A percentile compares a stretch with the other conserved stretches of the same genome.
Conservation (phyloP, 306 rosid species). For the Abrus precatorius region DNA sequence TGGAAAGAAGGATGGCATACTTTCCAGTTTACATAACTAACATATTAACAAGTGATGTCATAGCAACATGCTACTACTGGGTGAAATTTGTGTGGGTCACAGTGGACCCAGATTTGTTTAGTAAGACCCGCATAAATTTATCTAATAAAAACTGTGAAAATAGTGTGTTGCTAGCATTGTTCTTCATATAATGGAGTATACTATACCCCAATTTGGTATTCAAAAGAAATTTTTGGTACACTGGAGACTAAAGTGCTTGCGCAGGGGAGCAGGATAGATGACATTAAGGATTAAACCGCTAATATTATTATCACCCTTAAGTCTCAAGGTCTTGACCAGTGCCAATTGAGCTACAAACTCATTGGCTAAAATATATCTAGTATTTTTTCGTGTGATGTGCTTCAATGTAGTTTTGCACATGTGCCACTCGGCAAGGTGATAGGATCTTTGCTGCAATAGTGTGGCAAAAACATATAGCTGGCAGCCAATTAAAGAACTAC, state of each 20-base stretch:
- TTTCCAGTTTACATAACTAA: slow-evolving; percentile 15
- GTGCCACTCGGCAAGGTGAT: background rate
- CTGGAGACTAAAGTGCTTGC: background rate
- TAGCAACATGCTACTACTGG: background rate
- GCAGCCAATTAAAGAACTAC: background rate
- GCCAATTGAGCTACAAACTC: background rate
- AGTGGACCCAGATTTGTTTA: background rate
- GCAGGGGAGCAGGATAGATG: background rate
- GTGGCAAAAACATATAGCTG: slow-evolving; percentile 2
- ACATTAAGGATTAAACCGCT: background rate
- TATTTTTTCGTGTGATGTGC: background rate
- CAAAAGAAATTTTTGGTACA: background rate
- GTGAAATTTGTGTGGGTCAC: background rate
- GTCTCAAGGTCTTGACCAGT: background rate
- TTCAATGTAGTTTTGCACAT: background rate
- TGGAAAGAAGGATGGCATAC: background rate
- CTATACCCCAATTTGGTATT: background rate
- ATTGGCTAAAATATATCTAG: background rate
- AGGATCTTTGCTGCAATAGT: slow-evolving; percentile 1
- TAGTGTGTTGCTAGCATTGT: background rate
- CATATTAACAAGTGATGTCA: background rate
- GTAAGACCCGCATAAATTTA: background rate
- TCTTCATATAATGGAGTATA: background rate
- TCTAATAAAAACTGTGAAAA: background rate
- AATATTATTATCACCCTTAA: background rate